Evolutionary conservation across 805 yeast genomes (phyloP).

Genomic region (Naumovozyma dairenensis): DNA sequence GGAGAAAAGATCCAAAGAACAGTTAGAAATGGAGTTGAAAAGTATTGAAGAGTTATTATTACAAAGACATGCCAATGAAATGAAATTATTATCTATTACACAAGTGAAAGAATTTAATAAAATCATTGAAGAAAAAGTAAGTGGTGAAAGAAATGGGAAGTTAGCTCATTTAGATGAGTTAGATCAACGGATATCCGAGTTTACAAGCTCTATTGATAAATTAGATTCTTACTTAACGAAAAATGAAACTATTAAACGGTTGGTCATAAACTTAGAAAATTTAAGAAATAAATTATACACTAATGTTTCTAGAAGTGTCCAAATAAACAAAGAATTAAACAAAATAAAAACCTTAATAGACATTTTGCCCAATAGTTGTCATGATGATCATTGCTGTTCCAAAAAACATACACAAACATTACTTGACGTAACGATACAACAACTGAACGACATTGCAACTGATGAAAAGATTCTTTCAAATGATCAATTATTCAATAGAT

Average conservation of each 20-base stretch:
- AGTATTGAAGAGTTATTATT: conserved; percentile 56
- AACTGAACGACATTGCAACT: conserved; percentile 33
- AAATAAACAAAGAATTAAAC: conserved; percentile 32
- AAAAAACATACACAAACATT: conserved; percentile 12
- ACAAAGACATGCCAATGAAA: conserved; percentile 64
- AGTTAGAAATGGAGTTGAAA: conserved; percentile 54
- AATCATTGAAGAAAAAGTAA: conserved; percentile 49
- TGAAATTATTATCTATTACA: conserved; percentile 55
- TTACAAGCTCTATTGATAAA: conserved; percentile 32
- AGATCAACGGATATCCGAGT: conserved; percentile 40
- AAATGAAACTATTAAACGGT: conserved; percentile 29
- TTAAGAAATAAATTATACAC: conserved; percentile 16
- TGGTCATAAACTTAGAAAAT: conserved; percentile 17
- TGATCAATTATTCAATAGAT: conserved; percentile 68
- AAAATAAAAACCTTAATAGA: conserved; percentile 17
- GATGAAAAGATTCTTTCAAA: conserved; percentile 58
- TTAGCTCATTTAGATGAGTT: conserved; percentile 59
- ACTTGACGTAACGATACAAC: conserved; percentile 27
- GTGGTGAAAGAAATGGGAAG: conserved; percentile 69
- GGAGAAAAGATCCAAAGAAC: conserved; percentile 47
- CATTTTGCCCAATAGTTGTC: conserved; percentile 20
- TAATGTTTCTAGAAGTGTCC: conserved; percentile 15
- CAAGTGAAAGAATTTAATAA: conserved; percentile 59
- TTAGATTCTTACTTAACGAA: conserved; percentile 33
- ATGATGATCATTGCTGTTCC: conserved; percentile 15